A percentile compares a stretch with the other conserved stretches of the same genome.
These are phyloP conservation scores for Penicillium sp. DNA, from an alignment of 2,329 filamentous ascomycete genomes.

Conservation along the genomic window DNA sequence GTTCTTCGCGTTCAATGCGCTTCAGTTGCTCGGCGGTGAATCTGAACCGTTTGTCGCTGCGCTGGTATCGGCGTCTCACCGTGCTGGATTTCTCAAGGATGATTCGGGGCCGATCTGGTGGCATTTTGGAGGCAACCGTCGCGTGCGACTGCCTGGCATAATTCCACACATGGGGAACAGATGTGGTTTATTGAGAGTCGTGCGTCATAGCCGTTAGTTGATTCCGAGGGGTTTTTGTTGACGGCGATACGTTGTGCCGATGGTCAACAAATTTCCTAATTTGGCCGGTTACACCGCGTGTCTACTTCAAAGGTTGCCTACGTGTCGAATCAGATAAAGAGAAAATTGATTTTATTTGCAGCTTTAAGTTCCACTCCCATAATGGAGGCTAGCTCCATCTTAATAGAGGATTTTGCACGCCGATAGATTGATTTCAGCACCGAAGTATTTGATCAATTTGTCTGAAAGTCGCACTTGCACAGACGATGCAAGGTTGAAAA, in stretches of 20 bases:
- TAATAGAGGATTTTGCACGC: too few relatives aligned
- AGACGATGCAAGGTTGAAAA: too few relatives aligned
- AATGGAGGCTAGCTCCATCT: too few relatives aligned
- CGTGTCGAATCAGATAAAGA: too few relatives aligned
- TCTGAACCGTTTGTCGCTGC: slow-evolving; percentile 37
- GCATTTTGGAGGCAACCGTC: slow-evolving; percentile 27
- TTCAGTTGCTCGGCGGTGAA: slow-evolving; percentile 38
- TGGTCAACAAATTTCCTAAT: slow-evolving; percentile 24
- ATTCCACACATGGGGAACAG: slow-evolving; percentile 16
- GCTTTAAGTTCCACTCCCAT: too few relatives aligned
- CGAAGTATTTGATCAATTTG: too few relatives aligned
- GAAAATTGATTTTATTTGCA: too few relatives aligned
- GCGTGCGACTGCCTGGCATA: slow-evolving; percentile 19
- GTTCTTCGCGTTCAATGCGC: slow-evolving; percentile 44
- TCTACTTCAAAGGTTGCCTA: neutral
- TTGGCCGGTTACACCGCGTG: neutral
- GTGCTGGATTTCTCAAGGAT: slow-evolving; percentile 41
- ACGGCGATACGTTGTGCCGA: slow-evolving; percentile 37
- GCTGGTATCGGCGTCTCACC: slow-evolving; percentile 40
- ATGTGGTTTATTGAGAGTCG: neutral
- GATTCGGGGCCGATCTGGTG: slow-evolving; percentile 32
- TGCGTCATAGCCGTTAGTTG: neutral
- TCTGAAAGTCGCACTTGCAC: too few relatives aligned
- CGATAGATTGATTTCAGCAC: too few relatives aligned
- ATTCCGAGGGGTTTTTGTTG: neutral